Evolutionary conservation across 2,329 filamentous ascomycete genomes (phyloP), one percentile per base, ranked within the genome.

Genomic region (Aspergillus alliaceus): DNA sequence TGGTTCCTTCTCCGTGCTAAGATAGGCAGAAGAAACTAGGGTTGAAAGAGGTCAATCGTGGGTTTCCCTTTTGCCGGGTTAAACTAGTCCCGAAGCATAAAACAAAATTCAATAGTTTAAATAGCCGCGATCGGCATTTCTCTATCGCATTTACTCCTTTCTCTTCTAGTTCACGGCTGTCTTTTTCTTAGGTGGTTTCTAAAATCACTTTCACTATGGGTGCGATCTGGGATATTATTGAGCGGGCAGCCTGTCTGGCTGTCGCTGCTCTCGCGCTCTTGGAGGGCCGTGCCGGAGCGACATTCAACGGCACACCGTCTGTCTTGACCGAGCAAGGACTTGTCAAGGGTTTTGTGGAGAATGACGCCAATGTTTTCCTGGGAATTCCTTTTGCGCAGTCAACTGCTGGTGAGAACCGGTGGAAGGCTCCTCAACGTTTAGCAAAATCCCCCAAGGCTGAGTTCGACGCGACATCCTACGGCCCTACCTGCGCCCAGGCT

Each of bases 281-380:
- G 18, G 39, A 53, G 25, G 11, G 37, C 2, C 51, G 42, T 15
- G 59, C 56, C 22, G 54, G 53, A 49, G 59, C 47, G 15, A 53
- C 55, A 8, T 44, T 51, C n/a, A 27, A 37, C 24, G 55, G 47
- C 15, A 24, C 34, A 7, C 60, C 60, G 12, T 46, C 27, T n/a
- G 58, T 68, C 37, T 61, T 62, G 29, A 32, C 60, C 34, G 51
- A 62, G 11, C 66, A 65, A 53, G 62, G 64, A 1, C 31, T 62
- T 7, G 49, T 72, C 46, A 58, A 64, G 24, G 67, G 65, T 2
- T 68, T 66, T 37, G 52, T 54, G 20, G 56, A 65, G 44, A 62
- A 69, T 31, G 61, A 65, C n/a, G 66, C 67, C 57, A 51, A 64
- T 9, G 66, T 67, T 25, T 60, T 54, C 42, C 51, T 71, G 34